A percentile compares a stretch with the other conserved stretches of the same genome.
Evolutionary conservation across 345 rosid species (phyloP).

Genomic region (Kandelia obovata): DNA sequence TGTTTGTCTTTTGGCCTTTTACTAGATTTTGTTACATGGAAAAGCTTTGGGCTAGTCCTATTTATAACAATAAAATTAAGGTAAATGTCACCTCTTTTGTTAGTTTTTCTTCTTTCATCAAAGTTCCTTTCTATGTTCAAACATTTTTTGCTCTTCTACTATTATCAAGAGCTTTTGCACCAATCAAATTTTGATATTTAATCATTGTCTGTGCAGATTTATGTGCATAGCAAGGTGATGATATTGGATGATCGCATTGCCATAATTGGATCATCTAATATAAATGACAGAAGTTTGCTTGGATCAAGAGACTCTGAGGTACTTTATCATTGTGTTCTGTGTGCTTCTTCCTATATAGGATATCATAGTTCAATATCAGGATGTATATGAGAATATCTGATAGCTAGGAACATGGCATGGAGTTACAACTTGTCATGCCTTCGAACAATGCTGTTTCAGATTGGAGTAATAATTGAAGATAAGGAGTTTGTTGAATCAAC

Average conservation of each 20-base stretch:
- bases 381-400: too few relatives aligned
- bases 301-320: conserved; percentile 98
- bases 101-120: too few relatives aligned
- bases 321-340: conserved; percentile 3
- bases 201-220: conserved; percentile 43
- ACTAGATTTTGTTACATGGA: not conserved
- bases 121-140: too few relatives aligned
- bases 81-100: too few relatives aligned
- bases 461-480: conserved; percentile 79
- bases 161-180: too few relatives aligned
- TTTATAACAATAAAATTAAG: too few relatives aligned
- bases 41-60: too few relatives aligned
- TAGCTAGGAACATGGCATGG: not conserved
- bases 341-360: not conserved
- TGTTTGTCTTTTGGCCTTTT: not conserved
- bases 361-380: too few relatives aligned
- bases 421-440: not conserved
- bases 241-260: conserved; percentile 69
- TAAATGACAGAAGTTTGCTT: conserved; percentile 86
- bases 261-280: conserved; percentile 79
- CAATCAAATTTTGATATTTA: not conserved
- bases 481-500: conserved; percentile 71
- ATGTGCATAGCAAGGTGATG: conserved; percentile 92
- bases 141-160: too few relatives aligned
- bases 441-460: conserved; percentile 43